Evolutionary conservation across 2,329 filamentous ascomycete species (phyloP).

Genomic region (Fusarium sp.): DNA sequence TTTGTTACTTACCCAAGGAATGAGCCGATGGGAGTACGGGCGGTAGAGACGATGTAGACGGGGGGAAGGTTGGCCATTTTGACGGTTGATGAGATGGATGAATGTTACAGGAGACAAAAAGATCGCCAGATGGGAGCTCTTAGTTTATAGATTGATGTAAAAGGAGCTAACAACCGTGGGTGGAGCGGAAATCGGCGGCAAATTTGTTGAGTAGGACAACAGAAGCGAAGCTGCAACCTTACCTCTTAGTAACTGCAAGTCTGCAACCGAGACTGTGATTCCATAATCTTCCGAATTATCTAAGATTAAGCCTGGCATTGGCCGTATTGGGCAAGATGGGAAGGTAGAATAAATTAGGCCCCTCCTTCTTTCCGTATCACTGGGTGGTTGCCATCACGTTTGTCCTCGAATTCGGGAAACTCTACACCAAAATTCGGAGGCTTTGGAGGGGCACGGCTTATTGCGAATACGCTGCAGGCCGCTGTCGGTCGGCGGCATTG

Average conservation of each 20-base stretch:
- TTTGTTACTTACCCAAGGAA: conserved; percentile 80
- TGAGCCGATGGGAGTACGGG: conserved; percentile 89
- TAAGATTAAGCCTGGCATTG: conserved; percentile 16
- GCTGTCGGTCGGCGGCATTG: conserved; percentile 35
- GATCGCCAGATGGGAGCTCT: conserved; percentile 20
- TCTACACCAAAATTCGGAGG: conserved; percentile 25
- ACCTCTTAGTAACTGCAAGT: background rate
- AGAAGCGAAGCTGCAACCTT: conserved; percentile 6
- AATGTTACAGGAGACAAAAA: conserved; percentile 15
- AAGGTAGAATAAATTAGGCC: conserved; percentile 9
- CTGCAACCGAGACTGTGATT: conserved; percentile 23
- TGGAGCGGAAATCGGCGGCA: conserved; percentile 35
- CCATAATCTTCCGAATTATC: conserved; percentile 12
- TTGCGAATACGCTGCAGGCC: conserved; percentile 35
- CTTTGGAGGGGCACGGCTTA: conserved; percentile 43
- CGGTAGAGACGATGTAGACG: conserved; percentile 95
- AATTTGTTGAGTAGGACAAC: conserved; percentile 37
- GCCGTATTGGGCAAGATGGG: conserved; percentile 3
- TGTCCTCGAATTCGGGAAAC: conserved; percentile 34
- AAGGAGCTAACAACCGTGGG: conserved; percentile 1
- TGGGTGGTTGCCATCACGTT: conserved; percentile 6
- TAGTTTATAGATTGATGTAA: conserved; percentile 24
- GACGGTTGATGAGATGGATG: conserved; percentile 36
- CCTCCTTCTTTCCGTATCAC: conserved; percentile 13
- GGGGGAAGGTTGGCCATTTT: conserved; percentile 83